These are phyloP conservation scores for Calonectria montana DNA, from an alignment of 2,329 filamentous ascomycete species.

Conservation along the genomic window DNA sequence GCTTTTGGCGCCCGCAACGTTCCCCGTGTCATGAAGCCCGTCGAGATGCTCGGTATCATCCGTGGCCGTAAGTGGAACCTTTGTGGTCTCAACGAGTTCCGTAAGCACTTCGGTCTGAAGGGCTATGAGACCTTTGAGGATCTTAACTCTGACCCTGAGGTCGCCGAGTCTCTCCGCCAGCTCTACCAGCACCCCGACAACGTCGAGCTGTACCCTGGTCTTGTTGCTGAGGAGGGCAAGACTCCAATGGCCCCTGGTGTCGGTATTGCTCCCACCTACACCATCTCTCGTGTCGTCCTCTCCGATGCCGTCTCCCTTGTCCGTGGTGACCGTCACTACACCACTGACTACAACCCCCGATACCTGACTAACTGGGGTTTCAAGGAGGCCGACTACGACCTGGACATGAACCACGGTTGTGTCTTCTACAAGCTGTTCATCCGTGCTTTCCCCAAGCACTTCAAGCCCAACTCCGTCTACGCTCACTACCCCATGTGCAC, in stretches of 20 bases:
- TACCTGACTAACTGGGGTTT: constrained; percentile 88
- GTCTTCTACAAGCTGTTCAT: constrained; percentile 88
- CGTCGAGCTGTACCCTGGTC: constrained; percentile 83
- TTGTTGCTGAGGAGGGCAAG: constrained; percentile 82
- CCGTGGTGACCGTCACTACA: constrained; percentile 83
- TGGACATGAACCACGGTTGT: constrained; percentile 81
- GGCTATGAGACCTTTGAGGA: constrained; percentile 83
- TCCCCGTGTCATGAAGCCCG: constrained; percentile 76
- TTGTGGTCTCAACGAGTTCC: constrained; percentile 85
- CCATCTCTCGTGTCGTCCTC: constrained; percentile 80
- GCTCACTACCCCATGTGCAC: constrained; percentile 81
- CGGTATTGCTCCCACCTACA: constrained; percentile 80
- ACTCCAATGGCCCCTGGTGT: constrained; percentile 78
- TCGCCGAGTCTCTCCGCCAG: constrained; percentile 72
- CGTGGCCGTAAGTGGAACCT: constrained; percentile 83
- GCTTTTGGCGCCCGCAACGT: constrained; percentile 80
- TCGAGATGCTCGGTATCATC: constrained; percentile 85
- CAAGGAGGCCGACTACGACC: constrained; percentile 78
- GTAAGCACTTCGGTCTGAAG: constrained; percentile 83
- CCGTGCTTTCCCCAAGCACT: constrained; percentile 83
- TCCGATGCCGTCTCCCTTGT: constrained; percentile 85
- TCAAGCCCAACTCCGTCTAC: constrained; percentile 82
- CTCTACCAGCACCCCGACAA: constrained; percentile 84
- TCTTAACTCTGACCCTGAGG: constrained; percentile 81
- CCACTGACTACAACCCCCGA: constrained; percentile 78